Evolutionary conservation across 768 basidiomycete species (phyloP).

Genomic region (Vararia minispora): DNA sequence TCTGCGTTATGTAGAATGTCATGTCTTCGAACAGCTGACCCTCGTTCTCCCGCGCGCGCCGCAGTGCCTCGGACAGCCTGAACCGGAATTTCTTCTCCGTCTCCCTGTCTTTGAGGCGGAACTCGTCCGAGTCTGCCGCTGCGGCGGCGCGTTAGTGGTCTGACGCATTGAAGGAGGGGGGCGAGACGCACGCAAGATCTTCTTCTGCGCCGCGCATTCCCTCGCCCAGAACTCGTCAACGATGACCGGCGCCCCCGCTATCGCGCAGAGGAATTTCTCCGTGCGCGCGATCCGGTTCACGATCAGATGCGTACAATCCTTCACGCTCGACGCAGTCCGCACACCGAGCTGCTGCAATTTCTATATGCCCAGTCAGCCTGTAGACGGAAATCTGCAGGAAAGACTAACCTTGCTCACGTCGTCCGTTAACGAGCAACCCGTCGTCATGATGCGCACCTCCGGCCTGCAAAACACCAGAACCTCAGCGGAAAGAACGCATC

Average conservation of each 20-base stretch:
- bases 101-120: slow-evolving; percentile 43
- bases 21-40: slow-evolving; percentile 52
- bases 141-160: not conserved
- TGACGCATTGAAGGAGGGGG: not conserved
- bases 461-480: too few species aligned
- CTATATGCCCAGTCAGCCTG: too few species aligned
- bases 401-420: slow-evolving; percentile 45
- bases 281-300: slow-evolving; percentile 63
- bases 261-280: slow-evolving; percentile 77
- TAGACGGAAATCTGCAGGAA: not conserved
- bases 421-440: slow-evolving; percentile 48
- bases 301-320: slow-evolving; percentile 74
- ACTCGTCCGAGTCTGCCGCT: slow-evolving; percentile 48
- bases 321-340: slow-evolving; percentile 44
- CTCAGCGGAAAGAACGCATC: too few species aligned
- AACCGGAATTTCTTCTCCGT: slow-evolving; percentile 61
- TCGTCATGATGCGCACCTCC: slow-evolving; percentile 59
- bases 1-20: slow-evolving; percentile 67
- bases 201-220: slow-evolving; percentile 41
- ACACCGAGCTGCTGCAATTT: slow-evolving; percentile 59
- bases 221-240: slow-evolving; percentile 61
- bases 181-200: slow-evolving; percentile 48
- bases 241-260: slow-evolving; percentile 51
- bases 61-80: slow-evolving; percentile 48
- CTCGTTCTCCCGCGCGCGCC: slow-evolving; percentile 38